Conservation (phyloP, 2,329 filamentous ascomycete genomes). For the Calonectria pseudoturangicola region DNA sequence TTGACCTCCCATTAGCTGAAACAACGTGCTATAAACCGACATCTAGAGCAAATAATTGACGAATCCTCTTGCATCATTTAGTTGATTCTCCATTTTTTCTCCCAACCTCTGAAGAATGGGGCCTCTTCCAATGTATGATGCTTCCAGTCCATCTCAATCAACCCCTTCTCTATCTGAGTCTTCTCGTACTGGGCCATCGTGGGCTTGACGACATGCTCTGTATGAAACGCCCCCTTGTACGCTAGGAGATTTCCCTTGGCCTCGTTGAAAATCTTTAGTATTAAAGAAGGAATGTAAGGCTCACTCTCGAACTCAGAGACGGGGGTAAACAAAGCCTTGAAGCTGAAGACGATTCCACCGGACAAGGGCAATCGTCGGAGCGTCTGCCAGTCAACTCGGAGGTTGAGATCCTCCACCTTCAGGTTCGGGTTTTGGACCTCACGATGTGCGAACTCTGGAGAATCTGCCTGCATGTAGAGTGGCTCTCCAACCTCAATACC, state of each 20-base stretch:
- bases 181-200: constrained; percentile 76
- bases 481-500: constrained; percentile 85
- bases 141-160: constrained; percentile 78
- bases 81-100: constrained; percentile 50
- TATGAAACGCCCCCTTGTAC: constrained; percentile 89
- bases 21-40: not conserved
- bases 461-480: constrained; percentile 82
- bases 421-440: constrained; percentile 74
- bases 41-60: not conserved
- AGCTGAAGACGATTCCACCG: constrained; percentile 87
- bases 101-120: constrained; percentile 86
- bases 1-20: not conserved
- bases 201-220: constrained; percentile 82
- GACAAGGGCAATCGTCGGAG: constrained; percentile 86
- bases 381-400: constrained; percentile 93
- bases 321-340: constrained; percentile 89
- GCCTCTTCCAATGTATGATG: constrained; percentile 82
- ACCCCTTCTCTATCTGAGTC: constrained; percentile 79
- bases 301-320: constrained; percentile 82
- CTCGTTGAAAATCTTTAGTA: constrained; percentile 78
- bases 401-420: constrained; percentile 74
- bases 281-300: constrained; percentile 80
- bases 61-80: not conserved
- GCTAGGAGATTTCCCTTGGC: constrained; percentile 80
- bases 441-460: constrained; percentile 78